Conservation (phyloP, 225 moss, liverwort and hornwort genomes). For the Climacium dendroides region DNA sequence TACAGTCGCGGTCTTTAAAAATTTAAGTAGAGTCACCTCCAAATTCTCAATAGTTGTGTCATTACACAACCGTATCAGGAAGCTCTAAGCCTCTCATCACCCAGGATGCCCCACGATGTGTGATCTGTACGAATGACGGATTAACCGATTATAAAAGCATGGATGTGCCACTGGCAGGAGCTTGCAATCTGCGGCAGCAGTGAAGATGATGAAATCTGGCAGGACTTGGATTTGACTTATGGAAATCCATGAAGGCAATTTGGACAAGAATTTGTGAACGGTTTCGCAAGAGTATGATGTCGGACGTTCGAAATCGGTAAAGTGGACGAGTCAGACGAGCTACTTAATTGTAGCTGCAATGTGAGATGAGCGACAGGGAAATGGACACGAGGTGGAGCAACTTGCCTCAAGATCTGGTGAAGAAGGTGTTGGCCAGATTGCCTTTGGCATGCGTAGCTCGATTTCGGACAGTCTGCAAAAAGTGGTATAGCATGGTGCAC, state of each 20-base stretch:
- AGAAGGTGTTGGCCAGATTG: constrained; percentile 26
- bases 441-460: constrained; percentile 14
- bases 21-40: not conserved
- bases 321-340: not conserved
- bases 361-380: not conserved
- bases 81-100: not conserved
- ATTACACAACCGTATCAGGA: not conserved
- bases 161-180: not conserved
- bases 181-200: not conserved
- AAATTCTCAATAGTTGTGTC: constrained; percentile 4
- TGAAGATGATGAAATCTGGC: not conserved
- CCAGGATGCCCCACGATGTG: not conserved
- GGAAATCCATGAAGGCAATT: not conserved
- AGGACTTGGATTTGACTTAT: not conserved
- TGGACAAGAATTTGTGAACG: not conserved
- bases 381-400: constrained; percentile 28
- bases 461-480: constrained; percentile 35
- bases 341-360: not conserved
- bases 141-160: not conserved
- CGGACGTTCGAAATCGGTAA: not conserved
- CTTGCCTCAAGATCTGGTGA: constrained; percentile 39
- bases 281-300: not conserved
- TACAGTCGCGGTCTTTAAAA: constrained; percentile 14
- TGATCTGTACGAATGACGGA: not conserved
- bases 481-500: constrained; percentile 29